These are phyloP conservation scores for Scutellaria minor DNA, from an alignment of 257 asterid species.

Conservation along the genomic window DNA sequence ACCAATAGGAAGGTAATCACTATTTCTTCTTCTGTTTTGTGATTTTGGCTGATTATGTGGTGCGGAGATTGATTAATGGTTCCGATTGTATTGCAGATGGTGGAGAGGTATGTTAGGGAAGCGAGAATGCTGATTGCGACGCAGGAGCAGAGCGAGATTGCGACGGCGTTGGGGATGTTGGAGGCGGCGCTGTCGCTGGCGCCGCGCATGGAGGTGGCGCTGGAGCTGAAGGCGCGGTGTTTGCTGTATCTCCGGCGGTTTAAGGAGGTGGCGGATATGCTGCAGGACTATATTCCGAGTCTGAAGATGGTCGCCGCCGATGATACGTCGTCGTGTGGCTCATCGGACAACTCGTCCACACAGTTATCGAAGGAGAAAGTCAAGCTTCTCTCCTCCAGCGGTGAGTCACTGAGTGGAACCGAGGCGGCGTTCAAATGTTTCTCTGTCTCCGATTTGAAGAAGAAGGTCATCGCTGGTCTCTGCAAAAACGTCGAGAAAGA, in stretches of 20 bases:
- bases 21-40: background rate
- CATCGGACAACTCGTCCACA: conserved; percentile 70
- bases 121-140: conserved; percentile 75
- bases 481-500: conserved; percentile 67
- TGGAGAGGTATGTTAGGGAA: conserved; percentile 80
- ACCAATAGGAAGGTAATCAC: conserved; percentile 69
- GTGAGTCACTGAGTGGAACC: conserved; percentile 40
- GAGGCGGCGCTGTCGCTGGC: conserved; percentile 77
- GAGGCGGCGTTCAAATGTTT: conserved; percentile 74
- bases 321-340: conserved; percentile 56
- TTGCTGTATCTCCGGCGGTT: conserved; percentile 79
- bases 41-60: background rate
- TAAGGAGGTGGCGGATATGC: conserved; percentile 89
- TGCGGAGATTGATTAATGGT: conserved; percentile 12
- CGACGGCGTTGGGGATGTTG: conserved; percentile 67
- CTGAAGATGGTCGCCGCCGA: conserved; percentile 56
- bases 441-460: conserved; percentile 80
- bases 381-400: conserved; percentile 69
- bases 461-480: conserved; percentile 77
- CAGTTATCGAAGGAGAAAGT: conserved; percentile 68
- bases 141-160: conserved; percentile 62
- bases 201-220: conserved; percentile 81
- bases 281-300: conserved; percentile 90
- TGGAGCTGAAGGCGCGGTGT: conserved; percentile 80
- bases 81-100: conserved; percentile 55